Conservation (phyloP, 345 rosid species). For the Adansonia digitata region DNA sequence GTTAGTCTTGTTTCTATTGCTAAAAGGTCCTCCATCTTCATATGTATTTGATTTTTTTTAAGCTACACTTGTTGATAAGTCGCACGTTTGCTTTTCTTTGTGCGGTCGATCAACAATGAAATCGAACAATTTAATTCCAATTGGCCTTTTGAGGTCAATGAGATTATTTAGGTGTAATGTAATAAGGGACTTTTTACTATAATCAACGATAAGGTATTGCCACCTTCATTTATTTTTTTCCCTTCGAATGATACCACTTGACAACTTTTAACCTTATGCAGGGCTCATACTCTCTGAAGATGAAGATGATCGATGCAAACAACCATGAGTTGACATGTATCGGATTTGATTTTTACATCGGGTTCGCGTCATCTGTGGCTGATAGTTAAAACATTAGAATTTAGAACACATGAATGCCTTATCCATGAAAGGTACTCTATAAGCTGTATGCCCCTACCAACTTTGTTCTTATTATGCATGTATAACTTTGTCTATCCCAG, state of each 20-base stretch:
- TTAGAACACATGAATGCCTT: background rate
- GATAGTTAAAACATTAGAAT: constrained; percentile 37
- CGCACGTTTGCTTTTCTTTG: background rate
- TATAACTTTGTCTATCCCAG: background rate
- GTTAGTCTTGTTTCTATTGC: background rate
- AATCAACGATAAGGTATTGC: background rate
- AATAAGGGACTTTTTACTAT: background rate
- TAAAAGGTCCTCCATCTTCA: background rate
- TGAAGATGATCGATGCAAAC: constrained; percentile 68
- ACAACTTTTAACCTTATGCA: constrained; percentile 24
- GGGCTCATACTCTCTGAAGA: constrained; percentile 84
- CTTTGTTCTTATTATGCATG: constrained; percentile 3
- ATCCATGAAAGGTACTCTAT: constrained; percentile 8
- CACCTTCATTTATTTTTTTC: background rate
- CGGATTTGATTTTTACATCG: constrained; percentile 61
- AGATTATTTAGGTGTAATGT: background rate
- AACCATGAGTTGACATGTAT: constrained; percentile 69
- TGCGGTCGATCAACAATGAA: background rate
- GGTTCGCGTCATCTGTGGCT: constrained; percentile 53
- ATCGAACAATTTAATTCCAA: background rate
- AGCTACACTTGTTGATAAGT: background rate
- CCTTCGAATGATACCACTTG: background rate
- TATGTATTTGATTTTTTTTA: background rate
- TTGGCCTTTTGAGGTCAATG: background rate
- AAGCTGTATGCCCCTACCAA: constrained; percentile 2